These are phyloP conservation scores for Suillus sp. DNA, from an alignment of 768 basidiomycete genomes.

Conservation along the genomic window DNA sequence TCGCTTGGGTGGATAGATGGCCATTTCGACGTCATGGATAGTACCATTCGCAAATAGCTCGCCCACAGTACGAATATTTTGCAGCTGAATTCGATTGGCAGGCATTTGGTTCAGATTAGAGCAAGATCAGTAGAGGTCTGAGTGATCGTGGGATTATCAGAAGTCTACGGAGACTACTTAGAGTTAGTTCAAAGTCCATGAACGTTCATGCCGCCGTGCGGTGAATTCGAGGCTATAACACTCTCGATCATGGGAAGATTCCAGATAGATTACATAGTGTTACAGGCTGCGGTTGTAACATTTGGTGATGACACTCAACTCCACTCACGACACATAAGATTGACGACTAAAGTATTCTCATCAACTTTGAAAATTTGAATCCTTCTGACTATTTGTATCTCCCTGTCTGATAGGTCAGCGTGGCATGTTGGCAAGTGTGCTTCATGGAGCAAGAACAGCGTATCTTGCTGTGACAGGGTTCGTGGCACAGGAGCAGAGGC, in stretches of 20 bases:
- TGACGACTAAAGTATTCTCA: not conserved
- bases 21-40: constrained; percentile 39
- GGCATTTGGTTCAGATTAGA: constrained; percentile 23
- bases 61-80: constrained; percentile 56
- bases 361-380: not conserved
- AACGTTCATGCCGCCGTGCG: too few species aligned
- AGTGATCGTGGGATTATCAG: not conserved
- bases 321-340: not conserved
- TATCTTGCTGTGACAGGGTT: too few species aligned
- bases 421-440: too few species aligned
- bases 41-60: constrained; percentile 49
- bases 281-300: too few species aligned
- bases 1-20: constrained; percentile 39
- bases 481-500: too few species aligned
- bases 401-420: not conserved
- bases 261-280: too few species aligned
- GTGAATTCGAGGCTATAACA: too few species aligned
- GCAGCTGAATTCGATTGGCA: constrained; percentile 33
- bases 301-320: too few species aligned
- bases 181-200: too few species aligned
- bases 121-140: not conserved
- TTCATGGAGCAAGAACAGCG: too few species aligned
- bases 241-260: too few species aligned
- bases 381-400: not conserved
- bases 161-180: too few species aligned